Base-by-base conservation (phyloP, 2,329 filamentous ascomycete species). In the Diaporthe aspalathi region DNA sequence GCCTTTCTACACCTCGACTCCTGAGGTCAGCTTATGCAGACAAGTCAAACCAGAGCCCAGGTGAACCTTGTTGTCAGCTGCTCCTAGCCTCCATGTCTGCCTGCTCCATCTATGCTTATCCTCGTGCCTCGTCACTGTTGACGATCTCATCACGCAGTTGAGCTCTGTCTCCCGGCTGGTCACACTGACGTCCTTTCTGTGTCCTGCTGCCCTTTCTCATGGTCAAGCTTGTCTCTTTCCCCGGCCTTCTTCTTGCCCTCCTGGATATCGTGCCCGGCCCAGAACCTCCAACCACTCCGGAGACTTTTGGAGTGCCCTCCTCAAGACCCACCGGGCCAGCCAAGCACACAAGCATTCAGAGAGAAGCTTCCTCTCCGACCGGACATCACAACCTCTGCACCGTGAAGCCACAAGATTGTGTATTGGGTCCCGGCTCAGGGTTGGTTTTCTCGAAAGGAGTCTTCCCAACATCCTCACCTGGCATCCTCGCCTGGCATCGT, bases 21-120 rank as follows among this genome's bases (percentile, higher is more conserved):
- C n/a, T 9, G 20, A 63, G 20, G 20, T 24, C 24, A 3, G 57
- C 20, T 49, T 8, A 63, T 49, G 57, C 40, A 49, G 32, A n/a
- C 50, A 5, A 38, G 35, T 53, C 27, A 16, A 32, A 17, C 4
- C 20, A 35, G n/a, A 22, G 63, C n/a, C 35, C 38, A 11, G 53
- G 20, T 60, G 29, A 40, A 17, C 35, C 52, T 68, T n/a, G 53
- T 22, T 53, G 67, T 68, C 67, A 68, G 67, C 67, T 68, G 67
- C 53, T n/a, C 38, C 43, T 43, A 24, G 53, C 40, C 68, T 71
- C n/a, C 45, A 43, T 52, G 67, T 52, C 68, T 73, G 71, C 71
- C 71, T 73, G 65, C 69, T 70, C 65, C 49, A 32, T 68, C 63
- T 49, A 50, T 17, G 9, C 29, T 20, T 50, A 38, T 38, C 49